phyloP scores from a whole-genome alignment of 1,284 basidiomycete species.

The Entoloma clypeatum region DNA sequence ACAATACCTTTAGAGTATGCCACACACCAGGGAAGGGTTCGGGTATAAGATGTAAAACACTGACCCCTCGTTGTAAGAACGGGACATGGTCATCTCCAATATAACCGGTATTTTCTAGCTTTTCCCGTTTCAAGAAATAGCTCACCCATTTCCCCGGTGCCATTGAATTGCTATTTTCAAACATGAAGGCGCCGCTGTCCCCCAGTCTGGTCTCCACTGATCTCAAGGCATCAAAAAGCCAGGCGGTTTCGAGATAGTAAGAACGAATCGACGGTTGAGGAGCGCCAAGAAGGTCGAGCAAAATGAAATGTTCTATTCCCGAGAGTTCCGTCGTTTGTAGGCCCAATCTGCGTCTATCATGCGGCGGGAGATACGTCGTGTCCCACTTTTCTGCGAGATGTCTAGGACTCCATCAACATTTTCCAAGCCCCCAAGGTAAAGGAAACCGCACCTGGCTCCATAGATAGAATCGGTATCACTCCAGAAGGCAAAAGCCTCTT shows the following conservation, averaged over 20 bases:
- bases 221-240: slow-evolving; percentile 79
- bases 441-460: slow-evolving; percentile 67
- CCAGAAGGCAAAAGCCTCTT: slow-evolving; percentile 95
- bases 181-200: slow-evolving; percentile 54
- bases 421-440: not conserved
- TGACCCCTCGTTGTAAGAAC: slow-evolving; percentile 83
- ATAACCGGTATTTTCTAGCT: slow-evolving; percentile 47
- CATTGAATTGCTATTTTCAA: slow-evolving; percentile 40
- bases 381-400: slow-evolving; percentile 86
- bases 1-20: slow-evolving; percentile 74
- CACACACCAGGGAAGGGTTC: slow-evolving; percentile 89
- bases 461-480: slow-evolving; percentile 90
- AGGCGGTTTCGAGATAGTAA: slow-evolving; percentile 85
- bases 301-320: slow-evolving; percentile 83
- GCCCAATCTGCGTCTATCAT: slow-evolving; percentile 56
- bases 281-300: slow-evolving; percentile 87
- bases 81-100: slow-evolving; percentile 96
- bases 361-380: slow-evolving; percentile 58
- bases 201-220: slow-evolving; percentile 66
- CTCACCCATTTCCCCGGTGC: slow-evolving; percentile 46
- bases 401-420: slow-evolving; percentile 36
- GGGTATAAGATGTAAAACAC: slow-evolving; percentile 87
- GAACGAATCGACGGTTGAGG: slow-evolving; percentile 68
- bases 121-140: slow-evolving; percentile 57
- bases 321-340: slow-evolving; percentile 60